Percentiles rank a stretch among this genome's conserved stretches.
phyloP scores from a whole-genome alignment of 1,284 basidiomycete species.

The Puccinia novopanici region DNA sequence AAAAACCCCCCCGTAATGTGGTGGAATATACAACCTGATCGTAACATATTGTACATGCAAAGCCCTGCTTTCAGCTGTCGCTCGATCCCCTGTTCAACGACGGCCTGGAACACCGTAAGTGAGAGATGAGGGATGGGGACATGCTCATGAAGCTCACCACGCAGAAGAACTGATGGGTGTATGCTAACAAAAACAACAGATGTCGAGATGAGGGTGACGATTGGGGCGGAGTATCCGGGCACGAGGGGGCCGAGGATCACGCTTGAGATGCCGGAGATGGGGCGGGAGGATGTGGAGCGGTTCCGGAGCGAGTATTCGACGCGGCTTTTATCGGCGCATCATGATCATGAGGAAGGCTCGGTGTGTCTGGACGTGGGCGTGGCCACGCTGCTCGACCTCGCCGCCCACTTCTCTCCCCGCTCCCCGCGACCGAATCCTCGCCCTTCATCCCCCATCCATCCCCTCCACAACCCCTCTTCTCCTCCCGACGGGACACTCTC shows the following conservation, averaged over 20 bases:
- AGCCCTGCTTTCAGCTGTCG: neutral
- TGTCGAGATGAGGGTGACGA: neutral
- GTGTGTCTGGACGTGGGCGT: slow-evolving; percentile 21
- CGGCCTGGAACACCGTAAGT: neutral
- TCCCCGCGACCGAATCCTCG: neutral
- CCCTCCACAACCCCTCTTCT: neutral
- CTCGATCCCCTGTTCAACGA: neutral
- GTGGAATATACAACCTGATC: too few relatives aligned
- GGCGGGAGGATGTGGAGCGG: neutral
- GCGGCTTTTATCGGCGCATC: neutral
- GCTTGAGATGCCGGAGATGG: neutral
- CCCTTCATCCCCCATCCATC: neutral
- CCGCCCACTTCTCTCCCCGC: neutral
- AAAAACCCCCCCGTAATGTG: neutral
- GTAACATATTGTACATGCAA: neutral
- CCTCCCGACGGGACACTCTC: neutral
- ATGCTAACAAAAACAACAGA: neutral
- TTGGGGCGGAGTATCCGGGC: neutral
- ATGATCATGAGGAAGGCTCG: neutral
- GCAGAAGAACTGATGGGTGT: neutral
- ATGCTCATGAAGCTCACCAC: neutral
- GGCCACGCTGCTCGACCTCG: neutral
- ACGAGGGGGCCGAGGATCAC: neutral
- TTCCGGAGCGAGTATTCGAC: neutral
- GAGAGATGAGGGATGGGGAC: neutral